phyloP scores from a whole-genome alignment of 192 early-diverging fungal genomes.

The Coemansia sp. region DNA sequence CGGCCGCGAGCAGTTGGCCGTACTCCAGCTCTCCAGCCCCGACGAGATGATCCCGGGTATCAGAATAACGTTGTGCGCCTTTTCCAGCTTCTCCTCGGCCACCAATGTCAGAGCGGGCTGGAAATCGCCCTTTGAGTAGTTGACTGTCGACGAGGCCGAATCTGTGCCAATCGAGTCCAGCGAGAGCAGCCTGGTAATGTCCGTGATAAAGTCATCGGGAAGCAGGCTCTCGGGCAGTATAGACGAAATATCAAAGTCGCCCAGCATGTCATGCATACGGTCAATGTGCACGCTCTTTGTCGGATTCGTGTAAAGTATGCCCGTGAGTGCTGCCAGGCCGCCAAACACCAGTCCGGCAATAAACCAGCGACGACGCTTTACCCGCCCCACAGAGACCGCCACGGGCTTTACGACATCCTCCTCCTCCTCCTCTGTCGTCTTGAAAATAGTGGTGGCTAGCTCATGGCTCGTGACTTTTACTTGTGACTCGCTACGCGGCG shows the following conservation, averaged over 20 bases:
- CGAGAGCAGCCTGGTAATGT: slow-evolving; percentile 57
- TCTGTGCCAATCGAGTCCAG: slow-evolving; percentile 16
- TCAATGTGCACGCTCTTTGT: slow-evolving; percentile 52
- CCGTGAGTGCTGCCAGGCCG: slow-evolving; percentile 42
- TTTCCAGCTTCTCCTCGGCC: slow-evolving; percentile 23
- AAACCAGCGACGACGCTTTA: slow-evolving; percentile 50
- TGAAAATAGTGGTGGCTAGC: not conserved
- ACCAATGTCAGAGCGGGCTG: slow-evolving; percentile 42
- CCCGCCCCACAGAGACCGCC: not conserved
- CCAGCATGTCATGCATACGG: slow-evolving; percentile 45
- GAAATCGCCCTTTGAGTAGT: slow-evolving; percentile 34
- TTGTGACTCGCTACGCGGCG: slow-evolving; percentile 12
- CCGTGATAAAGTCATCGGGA: slow-evolving; percentile 68
- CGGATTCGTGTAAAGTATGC: slow-evolving; percentile 50
- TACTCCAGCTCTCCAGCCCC: slow-evolving; percentile 87
- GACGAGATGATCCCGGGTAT: slow-evolving; percentile 88
- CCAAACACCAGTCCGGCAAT: slow-evolving; percentile 61
- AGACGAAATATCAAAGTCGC: slow-evolving; percentile 65
- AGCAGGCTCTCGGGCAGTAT: slow-evolving; percentile 64
- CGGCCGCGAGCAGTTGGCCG: slow-evolving; percentile 67
- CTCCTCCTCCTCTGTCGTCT: not conserved
- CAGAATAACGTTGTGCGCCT: slow-evolving; percentile 64
- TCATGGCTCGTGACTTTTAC: not conserved
- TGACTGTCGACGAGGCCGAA: not conserved
- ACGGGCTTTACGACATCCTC: not conserved